Evolutionary conservation across 2,329 filamentous ascomycete species (phyloP), one percentile per base, ranked within the genome.

Genomic region (Stagonosporopsis tanaceti): DNA sequence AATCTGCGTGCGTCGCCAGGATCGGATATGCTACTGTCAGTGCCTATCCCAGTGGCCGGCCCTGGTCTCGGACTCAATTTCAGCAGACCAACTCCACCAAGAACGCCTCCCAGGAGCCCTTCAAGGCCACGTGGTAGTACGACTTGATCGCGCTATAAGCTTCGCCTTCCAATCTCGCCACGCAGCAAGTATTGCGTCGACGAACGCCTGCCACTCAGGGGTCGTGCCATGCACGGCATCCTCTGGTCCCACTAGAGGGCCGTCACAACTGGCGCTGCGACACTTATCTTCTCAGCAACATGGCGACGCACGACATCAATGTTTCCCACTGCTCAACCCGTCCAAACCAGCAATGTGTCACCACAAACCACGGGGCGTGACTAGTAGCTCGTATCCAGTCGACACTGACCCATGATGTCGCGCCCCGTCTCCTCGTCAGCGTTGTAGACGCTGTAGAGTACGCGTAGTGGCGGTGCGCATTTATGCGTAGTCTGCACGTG

Each of bases 381-480:
- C 57, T 6, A 84, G 67, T 0, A 81, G 70, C 6, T 80, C 73
- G 22, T 73, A 55, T 83, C 81, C 14, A 79, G 65, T 17, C 65
- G 60, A 45, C 78, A 78, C 61, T 83, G 80, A 12, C 63, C 40
- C 9, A 79, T 67, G 2, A 78, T 74, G 53, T 76, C 71, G n/a
- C 65, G 61, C 25, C 80, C 56, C 17, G 78, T 57, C 7, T 48
- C 61, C 12, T 72, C 30, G 50, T 82, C 71, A n/a, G 72, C 64
- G 0, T 64, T 70, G 14, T 73, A 74, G 7, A 80, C 77, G 25
- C 73, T 80, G 63, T 78, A 78, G 62, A 80, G 83, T 3, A 81
- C 81, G 17, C 83, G 67, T 39, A 80, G 79, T 1, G 82, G 81
- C n/a, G 81, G 80, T 1, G 76, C 77, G 20, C 81, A 83, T 83